phyloP scores from a whole-genome alignment of 139 green algal species.

The Asterochloris sp. region DNA sequence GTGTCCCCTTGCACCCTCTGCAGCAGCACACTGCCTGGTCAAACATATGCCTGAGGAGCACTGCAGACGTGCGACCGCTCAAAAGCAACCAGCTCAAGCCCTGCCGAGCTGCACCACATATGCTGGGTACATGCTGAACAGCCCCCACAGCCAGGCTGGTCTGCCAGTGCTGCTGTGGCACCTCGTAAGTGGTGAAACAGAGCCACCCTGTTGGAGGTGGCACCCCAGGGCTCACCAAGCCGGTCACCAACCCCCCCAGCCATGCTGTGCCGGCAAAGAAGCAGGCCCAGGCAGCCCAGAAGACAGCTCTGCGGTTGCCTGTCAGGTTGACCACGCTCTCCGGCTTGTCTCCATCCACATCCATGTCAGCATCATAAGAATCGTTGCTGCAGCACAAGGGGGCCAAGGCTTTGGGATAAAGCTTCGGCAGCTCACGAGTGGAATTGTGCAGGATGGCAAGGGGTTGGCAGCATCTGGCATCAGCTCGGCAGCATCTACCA shows the following conservation, averaged over 20 bases:
- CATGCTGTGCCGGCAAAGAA: constrained; percentile 4
- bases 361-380: constrained; percentile 87
- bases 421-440: neutral
- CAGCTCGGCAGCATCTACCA: too few species aligned
- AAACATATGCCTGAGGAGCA: neutral
- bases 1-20: constrained; percentile 26
- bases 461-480: too few species aligned
- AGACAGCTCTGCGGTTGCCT: constrained; percentile 35
- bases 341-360: constrained; percentile 83
- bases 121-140: neutral
- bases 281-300: constrained; percentile 11
- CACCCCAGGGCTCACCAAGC: too few species aligned
- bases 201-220: neutral
- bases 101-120: neutral
- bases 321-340: constrained; percentile 95
- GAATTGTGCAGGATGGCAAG: too few species aligned
- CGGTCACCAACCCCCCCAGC: constrained; percentile 1
- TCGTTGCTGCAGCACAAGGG: constrained; percentile 82
- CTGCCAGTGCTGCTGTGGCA: neutral
- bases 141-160: too few species aligned
- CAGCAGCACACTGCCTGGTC: neutral
- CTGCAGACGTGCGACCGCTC: neutral
- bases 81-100: too few species aligned
- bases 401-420: neutral
- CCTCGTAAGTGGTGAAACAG: neutral